phyloP scores from a whole-genome alignment of 2,329 filamentous ascomycete species.

The Hysterium pulicare region DNA sequence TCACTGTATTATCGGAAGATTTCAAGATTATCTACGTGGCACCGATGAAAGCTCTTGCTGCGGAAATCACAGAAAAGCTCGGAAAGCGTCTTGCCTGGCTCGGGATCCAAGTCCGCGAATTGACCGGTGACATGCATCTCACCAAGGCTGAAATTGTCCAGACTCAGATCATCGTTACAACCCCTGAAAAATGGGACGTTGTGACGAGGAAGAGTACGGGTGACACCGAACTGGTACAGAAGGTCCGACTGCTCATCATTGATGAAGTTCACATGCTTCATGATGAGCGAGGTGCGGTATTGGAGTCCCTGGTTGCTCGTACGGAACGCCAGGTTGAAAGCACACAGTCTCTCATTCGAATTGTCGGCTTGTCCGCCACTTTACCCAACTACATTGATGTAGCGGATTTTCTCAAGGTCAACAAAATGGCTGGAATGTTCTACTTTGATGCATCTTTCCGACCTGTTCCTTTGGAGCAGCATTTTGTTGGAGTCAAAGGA shows the following conservation, averaged over 20 bases:
- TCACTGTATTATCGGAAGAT: constrained; percentile 76
- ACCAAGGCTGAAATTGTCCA: constrained; percentile 94
- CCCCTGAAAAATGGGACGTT: constrained; percentile 98
- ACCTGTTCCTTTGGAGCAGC: constrained; percentile 92
- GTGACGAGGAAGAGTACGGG: constrained; percentile 96
- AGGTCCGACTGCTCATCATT: constrained; percentile 92
- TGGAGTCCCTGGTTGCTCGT: constrained; percentile 91
- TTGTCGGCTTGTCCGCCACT: constrained; percentile 91
- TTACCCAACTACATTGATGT: constrained; percentile 96
- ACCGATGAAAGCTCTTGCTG: constrained; percentile 96
- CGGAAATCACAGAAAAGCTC: constrained; percentile 92
- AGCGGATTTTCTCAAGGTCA: constrained; percentile 94
- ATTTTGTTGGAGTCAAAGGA: constrained; percentile 94
- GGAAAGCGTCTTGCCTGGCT: constrained; percentile 91
- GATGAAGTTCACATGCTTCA: constrained; percentile 99
- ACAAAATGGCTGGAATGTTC: constrained; percentile 86
- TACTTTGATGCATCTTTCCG: constrained; percentile 97
- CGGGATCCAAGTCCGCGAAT: constrained; percentile 84
- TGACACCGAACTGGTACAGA: constrained; percentile 95
- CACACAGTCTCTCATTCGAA: constrained; percentile 94
- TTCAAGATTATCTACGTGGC: constrained; percentile 99
- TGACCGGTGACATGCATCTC: constrained; percentile 98
- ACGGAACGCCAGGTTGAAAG: constrained; percentile 97
- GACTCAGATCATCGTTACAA: constrained; percentile 97
- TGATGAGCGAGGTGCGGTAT: constrained; percentile 90